phyloP scores from a whole-genome alignment of 495 filamentous ascomycete genomes.

The Ramalina peruviana region DNA sequence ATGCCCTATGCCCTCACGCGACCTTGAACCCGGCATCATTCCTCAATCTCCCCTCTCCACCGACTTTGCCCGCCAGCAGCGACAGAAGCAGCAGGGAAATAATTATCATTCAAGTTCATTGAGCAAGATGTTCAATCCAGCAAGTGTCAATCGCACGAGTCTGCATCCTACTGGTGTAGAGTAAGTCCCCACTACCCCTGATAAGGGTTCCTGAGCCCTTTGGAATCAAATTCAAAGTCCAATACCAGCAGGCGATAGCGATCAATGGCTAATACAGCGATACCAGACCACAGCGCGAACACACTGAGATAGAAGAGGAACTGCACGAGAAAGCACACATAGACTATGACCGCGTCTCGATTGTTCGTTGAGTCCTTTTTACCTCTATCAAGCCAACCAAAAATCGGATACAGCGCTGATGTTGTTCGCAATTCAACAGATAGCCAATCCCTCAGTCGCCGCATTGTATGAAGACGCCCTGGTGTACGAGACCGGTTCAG shows the following conservation, averaged over 20 bases:
- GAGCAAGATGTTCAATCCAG: slow-evolving; percentile 50
- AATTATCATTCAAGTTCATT: slow-evolving; percentile 50
- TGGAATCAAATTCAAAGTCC: neutral
- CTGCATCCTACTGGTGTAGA: slow-evolving; percentile 85
- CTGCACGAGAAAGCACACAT: slow-evolving; percentile 97
- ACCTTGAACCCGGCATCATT: slow-evolving; percentile 25
- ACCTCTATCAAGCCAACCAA: neutral
- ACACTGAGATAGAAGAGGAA: slow-evolving; percentile 95
- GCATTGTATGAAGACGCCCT: slow-evolving; percentile 98
- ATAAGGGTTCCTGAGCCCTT: neutral
- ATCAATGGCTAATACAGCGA: slow-evolving; percentile 22
- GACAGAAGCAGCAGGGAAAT: slow-evolving; percentile 45
- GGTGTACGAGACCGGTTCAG: slow-evolving; percentile 94
- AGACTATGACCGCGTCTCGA: slow-evolving; percentile 96
- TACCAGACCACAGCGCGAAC: slow-evolving; percentile 61
- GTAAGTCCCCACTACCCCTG: slow-evolving; percentile 38
- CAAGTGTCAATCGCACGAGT: slow-evolving; percentile 74
- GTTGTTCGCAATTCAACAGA: slow-evolving; percentile 30
- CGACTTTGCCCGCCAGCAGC: slow-evolving; percentile 46
- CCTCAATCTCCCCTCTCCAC: slow-evolving; percentile 35
- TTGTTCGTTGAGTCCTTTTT: slow-evolving; percentile 44
- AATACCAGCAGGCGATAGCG: neutral
- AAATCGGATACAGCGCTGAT: neutral
- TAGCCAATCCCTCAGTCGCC: slow-evolving; percentile 80
- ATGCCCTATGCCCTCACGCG: no score